phyloP scores from a whole-genome alignment of 192 early-diverging fungal genomes.

The Funneliformis mosseae region DNA sequence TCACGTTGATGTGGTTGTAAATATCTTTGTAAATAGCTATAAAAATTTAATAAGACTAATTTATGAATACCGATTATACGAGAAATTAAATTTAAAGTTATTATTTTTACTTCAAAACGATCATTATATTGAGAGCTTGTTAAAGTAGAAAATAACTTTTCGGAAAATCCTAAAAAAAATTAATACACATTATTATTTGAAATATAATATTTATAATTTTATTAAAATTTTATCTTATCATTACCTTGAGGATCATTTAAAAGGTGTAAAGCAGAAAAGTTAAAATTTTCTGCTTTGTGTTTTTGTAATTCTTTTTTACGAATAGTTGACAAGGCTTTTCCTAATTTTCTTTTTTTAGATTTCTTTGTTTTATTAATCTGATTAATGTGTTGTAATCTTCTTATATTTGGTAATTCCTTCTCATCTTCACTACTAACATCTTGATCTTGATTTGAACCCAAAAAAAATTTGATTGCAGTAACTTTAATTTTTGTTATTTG shows the following conservation, averaged over 20 bases:
- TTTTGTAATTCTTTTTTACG: conserved; percentile 70
- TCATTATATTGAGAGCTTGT: conserved; percentile 67
- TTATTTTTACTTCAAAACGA: conserved; percentile 88
- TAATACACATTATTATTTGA: background rate
- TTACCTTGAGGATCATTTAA: conserved; percentile 94
- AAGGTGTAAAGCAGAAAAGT: conserved; percentile 93
- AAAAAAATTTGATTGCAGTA: conserved; percentile 93
- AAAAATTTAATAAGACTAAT: conserved; percentile 87
- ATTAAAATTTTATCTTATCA: background rate
- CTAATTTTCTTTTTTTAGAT: conserved; percentile 72
- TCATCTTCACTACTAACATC: conserved; percentile 71
- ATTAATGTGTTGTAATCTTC: conserved; percentile 74
- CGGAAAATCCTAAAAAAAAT: conserved; percentile 69
- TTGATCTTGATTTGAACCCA: conserved; percentile 75
- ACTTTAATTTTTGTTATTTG: conserved; percentile 88
- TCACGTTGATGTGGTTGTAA: conserved; percentile 95
- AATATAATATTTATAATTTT: background rate
- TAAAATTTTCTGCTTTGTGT: conserved; percentile 71
- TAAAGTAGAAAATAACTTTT: conserved; percentile 90
- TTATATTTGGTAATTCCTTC: conserved; percentile 63
- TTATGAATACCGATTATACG: conserved; percentile 96
- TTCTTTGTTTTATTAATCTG: conserved; percentile 88
- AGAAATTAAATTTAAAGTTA: conserved; percentile 93
- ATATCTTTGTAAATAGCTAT: conserved; percentile 90
- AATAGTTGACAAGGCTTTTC: conserved; percentile 73